A percentile compares a stretch with the other conserved stretches of the same genome.
phyloP scores from a whole-genome alignment of 2,329 filamentous ascomycete species.

The Colletotrichum lini region DNA sequence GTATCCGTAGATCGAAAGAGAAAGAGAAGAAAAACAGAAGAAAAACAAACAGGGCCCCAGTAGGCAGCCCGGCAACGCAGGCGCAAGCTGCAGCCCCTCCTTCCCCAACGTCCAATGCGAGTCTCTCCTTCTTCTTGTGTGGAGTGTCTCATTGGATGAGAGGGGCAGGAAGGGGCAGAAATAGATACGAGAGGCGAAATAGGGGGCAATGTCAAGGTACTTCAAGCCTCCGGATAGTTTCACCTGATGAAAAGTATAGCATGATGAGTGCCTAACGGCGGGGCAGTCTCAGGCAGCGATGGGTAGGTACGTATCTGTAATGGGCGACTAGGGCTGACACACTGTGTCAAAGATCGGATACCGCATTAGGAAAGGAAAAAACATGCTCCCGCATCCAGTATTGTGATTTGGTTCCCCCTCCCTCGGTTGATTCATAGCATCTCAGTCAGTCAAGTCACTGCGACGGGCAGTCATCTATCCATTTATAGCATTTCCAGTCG shows the following conservation, averaged over 20 bases:
- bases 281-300: not conserved
- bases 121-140: not conserved
- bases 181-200: not conserved
- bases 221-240: fast-evolving
- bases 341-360: slow-evolving; percentile 18
- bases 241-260: not conserved
- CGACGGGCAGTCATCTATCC: not conserved
- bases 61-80: slow-evolving; percentile 31
- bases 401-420: slow-evolving; percentile 26
- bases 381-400: slow-evolving; percentile 32
- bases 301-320: not conserved
- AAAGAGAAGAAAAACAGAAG: not conserved
- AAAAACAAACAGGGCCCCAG: not conserved
- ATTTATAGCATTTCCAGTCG: not conserved
- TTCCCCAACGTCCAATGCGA: slow-evolving; percentile 14
- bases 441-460: not conserved
- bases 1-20: not conserved
- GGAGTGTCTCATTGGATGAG: slow-evolving; percentile 1
- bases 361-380: slow-evolving; percentile 41
- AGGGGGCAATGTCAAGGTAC: slow-evolving; percentile 10
- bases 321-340: not conserved
- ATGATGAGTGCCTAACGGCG: not conserved
- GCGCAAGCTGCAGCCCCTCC: slow-evolving; percentile 25
- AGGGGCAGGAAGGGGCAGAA: not conserved
- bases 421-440: slow-evolving; percentile 11